These are phyloP conservation scores for Niveomyces coronatus DNA, from an alignment of 2,329 filamentous ascomycete species.

Conservation along the genomic window DNA sequence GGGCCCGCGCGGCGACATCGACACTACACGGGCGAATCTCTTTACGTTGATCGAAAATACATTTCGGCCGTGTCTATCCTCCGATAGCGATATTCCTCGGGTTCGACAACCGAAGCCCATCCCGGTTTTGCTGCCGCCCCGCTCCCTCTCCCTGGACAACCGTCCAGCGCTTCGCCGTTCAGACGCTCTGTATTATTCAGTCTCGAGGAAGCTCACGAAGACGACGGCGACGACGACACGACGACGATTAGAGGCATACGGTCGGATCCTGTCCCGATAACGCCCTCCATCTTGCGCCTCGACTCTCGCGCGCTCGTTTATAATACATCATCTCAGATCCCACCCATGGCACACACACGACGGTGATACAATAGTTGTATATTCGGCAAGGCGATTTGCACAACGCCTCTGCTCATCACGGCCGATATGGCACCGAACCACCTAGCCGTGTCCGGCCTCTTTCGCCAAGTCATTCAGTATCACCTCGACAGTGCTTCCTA, in stretches of 20 bases:
- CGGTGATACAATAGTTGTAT: conserved; percentile 1
- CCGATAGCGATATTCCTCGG: neutral
- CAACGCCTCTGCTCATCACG: conserved; percentile 1
- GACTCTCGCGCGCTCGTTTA: neutral
- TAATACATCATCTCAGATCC: neutral
- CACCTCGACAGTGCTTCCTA: conserved; percentile 82
- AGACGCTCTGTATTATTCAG: neutral
- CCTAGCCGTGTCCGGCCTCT: conserved; percentile 37
- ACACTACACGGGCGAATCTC: neutral
- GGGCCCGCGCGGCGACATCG: neutral
- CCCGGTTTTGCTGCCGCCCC: conserved; percentile 6
- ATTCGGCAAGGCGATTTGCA: neutral
- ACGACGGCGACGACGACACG: no score
- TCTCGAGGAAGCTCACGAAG: no score
- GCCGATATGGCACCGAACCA: conserved; percentile 42
- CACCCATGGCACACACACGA: conserved; percentile 6
- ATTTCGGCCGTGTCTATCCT: neutral
- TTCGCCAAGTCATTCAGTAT: conserved; percentile 53
- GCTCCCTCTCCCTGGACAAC: conserved; percentile 4
- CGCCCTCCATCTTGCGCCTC: no score
- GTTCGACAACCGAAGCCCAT: neutral
- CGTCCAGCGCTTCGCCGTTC: neutral
- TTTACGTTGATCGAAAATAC: neutral
- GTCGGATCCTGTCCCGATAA: no score
- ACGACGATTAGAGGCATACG: no score